A percentile compares a stretch with the other conserved stretches of the same genome.
Conservation (phyloP, 495 filamentous ascomycete species). For the Delitschia confertaspora region DNA sequence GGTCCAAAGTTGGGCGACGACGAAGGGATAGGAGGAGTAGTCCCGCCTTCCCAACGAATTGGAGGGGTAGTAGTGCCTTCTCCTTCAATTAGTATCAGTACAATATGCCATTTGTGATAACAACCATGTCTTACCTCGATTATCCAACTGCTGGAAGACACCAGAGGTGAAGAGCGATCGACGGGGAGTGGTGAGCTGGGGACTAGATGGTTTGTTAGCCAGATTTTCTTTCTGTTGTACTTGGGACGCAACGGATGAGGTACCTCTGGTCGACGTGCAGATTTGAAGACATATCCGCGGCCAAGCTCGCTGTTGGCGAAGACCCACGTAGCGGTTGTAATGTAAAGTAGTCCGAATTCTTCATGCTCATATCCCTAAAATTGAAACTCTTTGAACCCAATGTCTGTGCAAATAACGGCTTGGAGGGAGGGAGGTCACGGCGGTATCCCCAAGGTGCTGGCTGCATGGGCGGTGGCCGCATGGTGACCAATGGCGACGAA, state of each 20-base stretch:
- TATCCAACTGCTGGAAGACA: slow-evolving; percentile 56
- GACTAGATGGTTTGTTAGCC: slow-evolving; percentile 48
- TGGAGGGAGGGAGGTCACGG: slow-evolving; percentile 45
- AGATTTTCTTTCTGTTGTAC: slow-evolving; percentile 6
- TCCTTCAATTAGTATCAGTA: slow-evolving; percentile 24
- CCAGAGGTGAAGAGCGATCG: slow-evolving; percentile 85
- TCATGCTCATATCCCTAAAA: slow-evolving; percentile 65
- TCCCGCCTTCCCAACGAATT: slow-evolving; percentile 57
- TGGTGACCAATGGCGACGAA: slow-evolving; percentile 87
- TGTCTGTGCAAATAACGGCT: slow-evolving; percentile 43
- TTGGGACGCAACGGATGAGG: slow-evolving; percentile 30
- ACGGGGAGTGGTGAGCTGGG: slow-evolving; percentile 81
- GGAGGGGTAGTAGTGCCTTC: slow-evolving; percentile 80
- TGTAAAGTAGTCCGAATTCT: slow-evolving; percentile 66
- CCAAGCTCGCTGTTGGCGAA: slow-evolving; percentile 81
- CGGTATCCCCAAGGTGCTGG: slow-evolving; percentile 44
- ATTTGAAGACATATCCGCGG: slow-evolving; percentile 91
- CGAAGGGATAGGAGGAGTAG: slow-evolving; percentile 72
- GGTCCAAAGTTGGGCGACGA: slow-evolving; percentile 70
- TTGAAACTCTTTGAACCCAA: slow-evolving; percentile 60
- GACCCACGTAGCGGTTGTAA: slow-evolving; percentile 68
- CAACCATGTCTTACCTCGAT: slow-evolving; percentile 50
- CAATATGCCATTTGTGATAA: slow-evolving; percentile 1
- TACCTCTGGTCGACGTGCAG: slow-evolving; percentile 91
- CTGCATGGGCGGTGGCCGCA: slow-evolving; percentile 68